A percentile compares a stretch with the other conserved stretches of the same genome.
Evolutionary conservation across 2,329 filamentous ascomycete genomes (phyloP).

Genomic region (Didymella pomorum): DNA sequence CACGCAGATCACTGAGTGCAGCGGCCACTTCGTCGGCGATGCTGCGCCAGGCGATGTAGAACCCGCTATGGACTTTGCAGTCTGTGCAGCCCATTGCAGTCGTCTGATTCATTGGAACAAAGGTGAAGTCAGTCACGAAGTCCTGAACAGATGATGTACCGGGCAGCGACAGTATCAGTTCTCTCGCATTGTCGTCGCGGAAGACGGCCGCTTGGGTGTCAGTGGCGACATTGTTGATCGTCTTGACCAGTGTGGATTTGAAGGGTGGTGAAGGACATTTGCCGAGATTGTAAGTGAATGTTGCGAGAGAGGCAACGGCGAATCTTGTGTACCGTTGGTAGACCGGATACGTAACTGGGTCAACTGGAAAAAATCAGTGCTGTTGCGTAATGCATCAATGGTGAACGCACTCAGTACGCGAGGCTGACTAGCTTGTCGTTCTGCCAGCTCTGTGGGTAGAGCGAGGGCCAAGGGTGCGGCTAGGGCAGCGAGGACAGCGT

Average conservation of each 20-base stretch:
- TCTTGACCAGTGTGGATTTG: constrained; percentile 21
- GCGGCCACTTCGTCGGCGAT: constrained; percentile 53
- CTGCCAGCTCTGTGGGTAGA: constrained; percentile 13
- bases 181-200: constrained; percentile 18
- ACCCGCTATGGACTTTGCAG: constrained; percentile 66
- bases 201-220: constrained; percentile 28
- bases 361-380: constrained; percentile 13
- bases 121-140: constrained; percentile 24
- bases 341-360: constrained; percentile 17
- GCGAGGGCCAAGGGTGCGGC: constrained; percentile 14
- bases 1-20: constrained; percentile 55
- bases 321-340: constrained; percentile 28
- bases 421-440: constrained; percentile 11
- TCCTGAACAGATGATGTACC: constrained; percentile 23
- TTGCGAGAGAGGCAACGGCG: constrained; percentile 24
- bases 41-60: constrained; percentile 64
- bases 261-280: constrained; percentile 25
- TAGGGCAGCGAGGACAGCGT: constrained; percentile 19
- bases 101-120: constrained; percentile 17
- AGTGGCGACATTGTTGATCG: constrained; percentile 14
- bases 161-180: constrained; percentile 27
- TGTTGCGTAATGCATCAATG: not conserved
- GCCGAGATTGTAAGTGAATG: constrained; percentile 25
- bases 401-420: constrained; percentile 8
- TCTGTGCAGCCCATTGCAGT: constrained; percentile 36